Base-by-base conservation (phyloP, 2,329 filamentous ascomycete species). In the Alternaria brassicae region DNA sequence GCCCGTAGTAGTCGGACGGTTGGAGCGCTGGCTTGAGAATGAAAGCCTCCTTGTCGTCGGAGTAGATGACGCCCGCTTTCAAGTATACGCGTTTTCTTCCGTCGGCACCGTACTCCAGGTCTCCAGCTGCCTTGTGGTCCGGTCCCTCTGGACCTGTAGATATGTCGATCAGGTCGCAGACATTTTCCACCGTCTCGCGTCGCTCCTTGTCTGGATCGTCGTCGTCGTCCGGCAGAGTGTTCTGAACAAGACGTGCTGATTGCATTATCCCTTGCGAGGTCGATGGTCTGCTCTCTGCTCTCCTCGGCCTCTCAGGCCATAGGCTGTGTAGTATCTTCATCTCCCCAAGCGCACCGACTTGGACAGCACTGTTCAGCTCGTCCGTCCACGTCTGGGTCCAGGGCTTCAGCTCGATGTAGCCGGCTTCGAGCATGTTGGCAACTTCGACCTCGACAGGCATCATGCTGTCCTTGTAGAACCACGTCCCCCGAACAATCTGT, bases 391-490 rank as follows among this genome's bases (percentile, higher is more conserved):
- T 97, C 68, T 95, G 88, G 1, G 91, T 93, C 89, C 94, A 97
- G 0, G 92, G 92, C 53, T 88, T 89, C 50, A 98, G 82, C 71
- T 96, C 92, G 56, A 90, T 82, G 73, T 96, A 99, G 6, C 94
- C 93, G n/a, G 88, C 86, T 76, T 99, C 95, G 1, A 99, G 84
- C 76, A 93, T 92, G 69, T 98, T 99, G 8, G 95, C 93, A 32
- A 97, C 89, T 15, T 87, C 82, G 1, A 92, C 86, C 63, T 96
- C 92, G 6, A 99, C 86, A 0, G 95, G 95, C 58, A 91, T 82
- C 93, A 98, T 97, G 1, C 91, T 94, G 72, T 97, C 93, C 80
- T 90, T 91, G 78, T 98, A 98, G 76, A 99, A 99, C 95, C 95
- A 99, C 0, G 94, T 98, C 1, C 91, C 93, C 65, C 95, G 85